Evolutionary conservation across 139 green algal species (phyloP), one percentile per base, ranked within the genome.

Genomic region (Mesotaenium endlicherianum): DNA sequence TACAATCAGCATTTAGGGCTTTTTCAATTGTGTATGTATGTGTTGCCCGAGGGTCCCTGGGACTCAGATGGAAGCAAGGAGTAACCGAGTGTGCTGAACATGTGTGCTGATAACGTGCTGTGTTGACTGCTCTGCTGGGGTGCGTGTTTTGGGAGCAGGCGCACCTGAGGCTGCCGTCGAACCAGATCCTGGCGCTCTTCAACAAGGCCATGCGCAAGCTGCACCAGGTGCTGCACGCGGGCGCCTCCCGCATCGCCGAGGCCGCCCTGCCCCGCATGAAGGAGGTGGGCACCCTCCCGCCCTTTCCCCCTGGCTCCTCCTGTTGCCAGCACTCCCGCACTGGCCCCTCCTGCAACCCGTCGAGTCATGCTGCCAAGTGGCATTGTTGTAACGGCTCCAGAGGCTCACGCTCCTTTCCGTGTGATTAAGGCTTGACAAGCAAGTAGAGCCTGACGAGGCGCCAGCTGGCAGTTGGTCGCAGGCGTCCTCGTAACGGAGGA

Each of bases 131-230:
- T n/a, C n/a, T n/a, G n/a, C 47, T 58, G 47, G 47, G 8, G 47
- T n/a, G 47, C 47, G 8, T 14, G 47, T 50, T 20, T n/a, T n/a
- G 50, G 26, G 50, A 20, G 50, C 70, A 87, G 81, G 45, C 43
- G 59, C 75, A 70, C 30, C 89, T 99, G 39, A 82, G 85, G 59
- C 92, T 98, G 84, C 95, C 95, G 2, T 60, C 80, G 47, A 93
- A 91, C 11, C 92, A 95, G 88, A 86, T 95, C n/a, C 86, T 98
- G 70, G 96, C 96, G 34, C 92, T 99, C 55, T 98, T 98, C 89
- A 97, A 95, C 91, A 99, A 99, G 86, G 89, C 92, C 2, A 75
- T 98, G 38, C 90, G 93, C 1, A 95, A 95, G 89, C 88, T 98
- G 82, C 91, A 97, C 88, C 75, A 74, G 4, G 0, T 88, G 90